Evolutionary conservation across 257 asterid species (phyloP).

Genomic region (Asclepias syriaca): DNA sequence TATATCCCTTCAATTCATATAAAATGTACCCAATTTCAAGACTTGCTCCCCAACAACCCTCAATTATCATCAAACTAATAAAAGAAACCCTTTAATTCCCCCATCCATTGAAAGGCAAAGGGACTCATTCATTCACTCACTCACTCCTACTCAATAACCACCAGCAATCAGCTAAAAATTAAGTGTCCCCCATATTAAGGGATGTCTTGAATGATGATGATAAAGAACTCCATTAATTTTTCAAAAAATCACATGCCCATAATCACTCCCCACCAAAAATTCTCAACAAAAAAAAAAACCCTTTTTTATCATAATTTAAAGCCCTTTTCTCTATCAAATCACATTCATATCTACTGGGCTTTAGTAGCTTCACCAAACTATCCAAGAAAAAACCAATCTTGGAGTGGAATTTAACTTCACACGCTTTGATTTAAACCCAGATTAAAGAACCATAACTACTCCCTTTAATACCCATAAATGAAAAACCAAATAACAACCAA

Average conservation of each 20-base stretch:
- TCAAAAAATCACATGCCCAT: not conserved
- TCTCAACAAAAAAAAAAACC: not conserved
- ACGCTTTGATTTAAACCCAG: not conserved
- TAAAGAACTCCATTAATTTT: not conserved
- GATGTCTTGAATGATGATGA: not conserved
- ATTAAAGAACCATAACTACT: conserved; percentile 6
- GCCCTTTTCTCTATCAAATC: not conserved
- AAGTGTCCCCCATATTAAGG: not conserved
- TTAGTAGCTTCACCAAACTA: conserved; percentile 2
- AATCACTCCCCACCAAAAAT: not conserved
- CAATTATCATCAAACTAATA: not conserved
- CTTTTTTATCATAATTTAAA: not conserved
- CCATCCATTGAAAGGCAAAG: conserved; percentile 3
- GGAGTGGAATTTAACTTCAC: conserved; percentile 5
- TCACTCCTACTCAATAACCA: not conserved
- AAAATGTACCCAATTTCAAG: not conserved
- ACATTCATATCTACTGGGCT: conserved; percentile 6
- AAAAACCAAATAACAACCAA: not conserved
- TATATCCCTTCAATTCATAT: not conserved
- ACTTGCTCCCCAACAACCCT: conserved; percentile 12
- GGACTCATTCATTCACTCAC: not conserved
- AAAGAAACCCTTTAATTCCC: not conserved
- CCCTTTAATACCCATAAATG: conserved; percentile 15
- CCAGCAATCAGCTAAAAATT: not conserved
- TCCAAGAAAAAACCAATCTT: not conserved